These are phyloP conservation scores for Boletellus ananiceps DNA, from an alignment of 768 basidiomycete species.

Conservation along the genomic window DNA sequence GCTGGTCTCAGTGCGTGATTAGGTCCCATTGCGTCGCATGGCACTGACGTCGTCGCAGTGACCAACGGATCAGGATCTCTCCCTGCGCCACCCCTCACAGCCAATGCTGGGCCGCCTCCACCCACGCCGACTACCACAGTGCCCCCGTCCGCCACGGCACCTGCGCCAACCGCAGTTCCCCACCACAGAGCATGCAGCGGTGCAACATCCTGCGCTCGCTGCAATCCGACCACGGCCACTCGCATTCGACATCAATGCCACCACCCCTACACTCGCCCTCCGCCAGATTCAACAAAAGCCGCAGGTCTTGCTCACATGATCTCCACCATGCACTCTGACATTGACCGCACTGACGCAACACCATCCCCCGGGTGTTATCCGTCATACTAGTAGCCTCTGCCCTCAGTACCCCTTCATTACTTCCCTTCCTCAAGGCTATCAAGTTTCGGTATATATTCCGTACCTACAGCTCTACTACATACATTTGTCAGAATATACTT, in stretches of 20 bases:
- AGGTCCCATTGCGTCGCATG: conserved; percentile 2
- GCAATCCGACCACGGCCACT: too few relatives aligned
- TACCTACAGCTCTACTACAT: too few relatives aligned
- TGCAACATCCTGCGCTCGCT: conserved; percentile 1
- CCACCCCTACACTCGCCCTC: too few relatives aligned
- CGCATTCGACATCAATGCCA: too few relatives aligned
- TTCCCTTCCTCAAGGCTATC: conserved; percentile 97
- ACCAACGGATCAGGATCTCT: conserved; percentile 18
- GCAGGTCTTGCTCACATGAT: conserved; percentile 99
- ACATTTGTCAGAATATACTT: too few relatives aligned
- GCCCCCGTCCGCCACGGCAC: too few relatives aligned
- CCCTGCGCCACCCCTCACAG: conserved; percentile 15
- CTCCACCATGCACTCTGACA: conserved; percentile 99
- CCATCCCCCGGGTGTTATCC: conserved; percentile 97
- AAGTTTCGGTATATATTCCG: too few relatives aligned
- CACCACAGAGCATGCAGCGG: conserved; percentile 6
- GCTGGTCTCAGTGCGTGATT: conserved; percentile 20
- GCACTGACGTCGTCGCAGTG: conserved; percentile 13
- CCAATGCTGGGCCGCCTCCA: conserved; percentile 2
- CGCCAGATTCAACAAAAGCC: too few relatives aligned
- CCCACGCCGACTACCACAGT: background rate
- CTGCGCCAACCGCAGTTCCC: background rate
- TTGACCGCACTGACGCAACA: conserved; percentile 99
- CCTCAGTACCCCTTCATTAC: conserved; percentile 93
- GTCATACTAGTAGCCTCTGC: conserved; percentile 99